These are phyloP conservation scores for Aspergillus sp. DNA, from an alignment of 2,329 filamentous ascomycete species.

Conservation along the genomic window DNA sequence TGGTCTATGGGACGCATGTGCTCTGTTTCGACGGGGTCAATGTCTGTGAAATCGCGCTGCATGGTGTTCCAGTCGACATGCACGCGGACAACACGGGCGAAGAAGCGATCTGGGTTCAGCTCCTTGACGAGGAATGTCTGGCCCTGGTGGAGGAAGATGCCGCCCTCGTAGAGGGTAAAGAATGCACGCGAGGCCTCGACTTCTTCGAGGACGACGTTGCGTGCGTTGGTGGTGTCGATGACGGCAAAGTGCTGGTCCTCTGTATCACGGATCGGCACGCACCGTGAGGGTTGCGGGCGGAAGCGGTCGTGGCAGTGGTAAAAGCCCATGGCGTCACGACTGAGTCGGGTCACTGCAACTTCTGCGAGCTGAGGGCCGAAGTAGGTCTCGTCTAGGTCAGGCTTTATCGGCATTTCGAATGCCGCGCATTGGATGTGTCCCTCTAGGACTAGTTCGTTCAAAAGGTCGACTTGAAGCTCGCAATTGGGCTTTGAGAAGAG, in stretches of 20 bases:
- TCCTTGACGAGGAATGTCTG: slow-evolving; percentile 89
- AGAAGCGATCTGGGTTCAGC: slow-evolving; percentile 76
- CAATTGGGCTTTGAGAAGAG: slow-evolving; percentile 89
- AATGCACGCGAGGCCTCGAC: slow-evolving; percentile 94
- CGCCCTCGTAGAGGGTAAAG: slow-evolving; percentile 95
- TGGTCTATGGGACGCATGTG: slow-evolving; percentile 71
- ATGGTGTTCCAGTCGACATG: slow-evolving; percentile 94
- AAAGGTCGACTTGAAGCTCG: slow-evolving; percentile 86
- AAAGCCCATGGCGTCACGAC: slow-evolving; percentile 76
- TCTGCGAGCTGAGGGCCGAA: slow-evolving; percentile 75
- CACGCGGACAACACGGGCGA: slow-evolving; percentile 86
- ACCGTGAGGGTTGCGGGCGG: slow-evolving; percentile 79
- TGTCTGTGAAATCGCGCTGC: slow-evolving; percentile 90
- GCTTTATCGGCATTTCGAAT: slow-evolving; percentile 89
- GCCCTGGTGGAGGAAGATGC: slow-evolving; percentile 97
- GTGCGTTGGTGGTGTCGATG: slow-evolving; percentile 78
- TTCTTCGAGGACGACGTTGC: slow-evolving; percentile 88
- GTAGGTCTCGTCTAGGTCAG: slow-evolving; percentile 74
- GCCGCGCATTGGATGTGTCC: slow-evolving; percentile 96
- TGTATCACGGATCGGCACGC: slow-evolving; percentile 86
- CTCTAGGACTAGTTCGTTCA: slow-evolving; percentile 87
- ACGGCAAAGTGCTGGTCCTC: slow-evolving; percentile 94
- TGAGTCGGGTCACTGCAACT: slow-evolving; percentile 74
- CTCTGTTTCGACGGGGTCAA: slow-evolving; percentile 92
- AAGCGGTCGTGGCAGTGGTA: slow-evolving; percentile 91